Evolutionary conservation across 2,329 filamentous ascomycete species (phyloP), one percentile per base, ranked within the genome.

Genomic region (Colletotrichum australisinense): DNA sequence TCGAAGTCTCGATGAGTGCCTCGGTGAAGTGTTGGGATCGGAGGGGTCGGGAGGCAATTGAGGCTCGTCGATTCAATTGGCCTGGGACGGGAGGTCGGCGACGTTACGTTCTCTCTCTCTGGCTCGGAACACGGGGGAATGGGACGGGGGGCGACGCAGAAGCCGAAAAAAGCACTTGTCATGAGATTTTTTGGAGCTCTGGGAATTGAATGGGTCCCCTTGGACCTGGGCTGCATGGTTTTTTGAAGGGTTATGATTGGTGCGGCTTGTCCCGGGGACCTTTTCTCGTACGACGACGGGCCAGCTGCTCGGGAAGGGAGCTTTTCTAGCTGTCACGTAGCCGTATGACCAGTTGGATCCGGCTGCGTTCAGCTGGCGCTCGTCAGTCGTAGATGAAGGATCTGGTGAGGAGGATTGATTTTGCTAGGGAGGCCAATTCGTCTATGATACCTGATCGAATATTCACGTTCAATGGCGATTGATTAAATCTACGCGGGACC

Each of bases 181-280:
- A 70, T 66, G 68, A 70, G 68, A 70, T 70, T 70, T 70, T 70
- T 70, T 58, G 60, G 67, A 65, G 30, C 46, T 55, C 46, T 69
- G 22, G n/a, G 56, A 67, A 46, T 60, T 63, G 42, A 24, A 53
- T 52, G 67, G 59, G 49, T 42, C 35, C 35, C 12, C 5, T 42
- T 42, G 35, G 35, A 16, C 35, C 62, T 65, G 42, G 42, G 42
- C 16, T 46, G 42, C 16, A n/a, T 46, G 42, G 65, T 42, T 49
- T 63, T 70, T 73, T 73, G 35, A 11, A 6, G 46, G 46, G 24
- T 2, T 46, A 26, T 73, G 42, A 70, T 70, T 73, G 70, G 67
- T 57, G 46, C 70, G 70, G 70, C 14, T 35, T 63, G 11, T 62
- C n/a, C 66, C 70, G 70, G 49, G n/a, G 49, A 2, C 7, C 14